Evolutionary conservation across 768 basidiomycete genomes (phyloP), one percentile per base, ranked within the genome.

Genomic region (Scleroderma citrinum): DNA sequence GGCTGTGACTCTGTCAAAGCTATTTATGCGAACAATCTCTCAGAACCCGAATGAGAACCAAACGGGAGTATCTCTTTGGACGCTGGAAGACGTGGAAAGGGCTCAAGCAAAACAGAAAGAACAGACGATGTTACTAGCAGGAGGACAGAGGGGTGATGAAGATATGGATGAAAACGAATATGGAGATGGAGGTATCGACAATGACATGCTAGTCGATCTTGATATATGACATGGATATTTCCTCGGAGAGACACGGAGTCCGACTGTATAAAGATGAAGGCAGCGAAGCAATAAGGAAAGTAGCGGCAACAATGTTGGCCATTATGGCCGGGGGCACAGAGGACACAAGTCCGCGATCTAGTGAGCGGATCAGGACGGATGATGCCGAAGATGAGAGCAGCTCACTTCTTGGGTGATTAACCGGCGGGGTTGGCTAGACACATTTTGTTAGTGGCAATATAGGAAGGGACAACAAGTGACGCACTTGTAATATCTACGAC

Each of bases 1-100:
- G 91, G 93, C 93, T 3, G 69, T 97, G 53, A 92, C 91, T 3
- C 71, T 96, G 47, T 92, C 93, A 48, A 96, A 98, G 69, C 73
- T 92, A 26, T 99, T 99, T 71, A 94, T 99, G 82, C 83, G 96
- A 7, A 87, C 87, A n/a, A 99, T 99, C 61, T 97, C 95, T 12
- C 96, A 99, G 70, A 95, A 94, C 60, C 89, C 89, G 40, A 93
- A 93, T 55, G 94, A 97, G 69, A 92, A 93, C 59, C 87, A 90
- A 66, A 97, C 94, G 2, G 93, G 94, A 0, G 73, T 97, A 26
- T 94, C 91, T 16, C 73, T 98, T 32, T 99, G 96, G 96, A 91
- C 92, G 17, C 69, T 98, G 32, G 90, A 92, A 59, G 90, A 98
- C 64, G 77, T 99, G 13, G 79, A 91, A 59, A 86, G 83, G 64